These are phyloP conservation scores for Orbilia javanica DNA, from an alignment of 2,329 filamentous ascomycete genomes.

Conservation along the genomic window DNA sequence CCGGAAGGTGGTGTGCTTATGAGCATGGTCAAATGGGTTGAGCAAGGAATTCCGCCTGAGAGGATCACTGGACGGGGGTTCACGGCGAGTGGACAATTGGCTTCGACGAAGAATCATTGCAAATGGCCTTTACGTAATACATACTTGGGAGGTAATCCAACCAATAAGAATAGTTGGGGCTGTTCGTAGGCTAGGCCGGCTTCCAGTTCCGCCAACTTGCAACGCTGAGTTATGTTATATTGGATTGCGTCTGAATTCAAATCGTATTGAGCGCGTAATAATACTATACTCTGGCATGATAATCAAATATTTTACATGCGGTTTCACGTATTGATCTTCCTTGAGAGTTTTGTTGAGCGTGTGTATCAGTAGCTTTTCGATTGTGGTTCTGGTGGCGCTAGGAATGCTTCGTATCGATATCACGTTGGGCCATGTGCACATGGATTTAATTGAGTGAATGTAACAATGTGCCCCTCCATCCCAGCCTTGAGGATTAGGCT, in stretches of 20 bases:
- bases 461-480: no score
- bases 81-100: neutral
- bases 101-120: slow-evolving; percentile 39
- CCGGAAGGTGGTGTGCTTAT: slow-evolving; percentile 63
- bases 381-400: no score
- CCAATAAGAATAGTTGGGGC: slow-evolving; percentile 20
- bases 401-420: no score
- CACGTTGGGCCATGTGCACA: no score
- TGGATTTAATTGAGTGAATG: no score
- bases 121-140: slow-evolving; percentile 37
- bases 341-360: no score
- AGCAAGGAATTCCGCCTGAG: slow-evolving; percentile 65
- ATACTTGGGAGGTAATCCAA: slow-evolving; percentile 30
- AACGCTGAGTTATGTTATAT: neutral
- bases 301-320: neutral
- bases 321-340: no score
- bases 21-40: slow-evolving; percentile 69
- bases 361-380: no score
- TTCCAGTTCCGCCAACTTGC: neutral
- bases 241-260: neutral
- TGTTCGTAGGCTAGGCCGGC: slow-evolving; percentile 17
- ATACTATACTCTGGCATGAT: no score
- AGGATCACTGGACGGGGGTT: slow-evolving; percentile 60
- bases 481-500: no score
- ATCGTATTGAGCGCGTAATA: neutral